Conservation (phyloP, 208 protist species). For the Leishmania amazonensis region DNA sequence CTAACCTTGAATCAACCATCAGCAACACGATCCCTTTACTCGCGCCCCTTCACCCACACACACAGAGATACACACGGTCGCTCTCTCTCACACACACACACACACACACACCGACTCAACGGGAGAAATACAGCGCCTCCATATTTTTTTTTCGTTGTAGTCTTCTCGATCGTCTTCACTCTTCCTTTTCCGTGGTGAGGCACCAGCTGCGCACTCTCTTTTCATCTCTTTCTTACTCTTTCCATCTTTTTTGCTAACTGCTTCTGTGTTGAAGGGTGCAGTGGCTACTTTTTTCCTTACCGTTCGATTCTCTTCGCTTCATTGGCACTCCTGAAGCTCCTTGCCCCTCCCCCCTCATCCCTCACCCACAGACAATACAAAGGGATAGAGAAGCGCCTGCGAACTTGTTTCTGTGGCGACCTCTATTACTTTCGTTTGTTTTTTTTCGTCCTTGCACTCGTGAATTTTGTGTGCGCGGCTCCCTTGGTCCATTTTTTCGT, state of each 20-base stretch:
- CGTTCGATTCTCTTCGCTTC: not conserved
- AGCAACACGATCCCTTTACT: slow-evolving; percentile 1
- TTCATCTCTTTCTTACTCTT: not conserved
- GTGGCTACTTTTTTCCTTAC: not conserved
- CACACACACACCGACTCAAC: not conserved
- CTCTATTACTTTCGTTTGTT: not conserved
- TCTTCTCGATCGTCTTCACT: not conserved
- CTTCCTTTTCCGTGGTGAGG: not conserved
- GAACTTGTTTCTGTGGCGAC: not conserved
- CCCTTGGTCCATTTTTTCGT: not conserved
- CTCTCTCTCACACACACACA: not conserved
- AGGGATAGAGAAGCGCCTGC: not conserved
- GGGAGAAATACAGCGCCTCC: not conserved
- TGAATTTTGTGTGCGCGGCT: not conserved
- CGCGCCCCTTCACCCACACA: not conserved
- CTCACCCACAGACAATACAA: not conserved
- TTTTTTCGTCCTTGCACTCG: not conserved
- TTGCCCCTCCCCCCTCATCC: too few species aligned
- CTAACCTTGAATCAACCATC: not conserved
- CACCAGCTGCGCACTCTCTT: not conserved
- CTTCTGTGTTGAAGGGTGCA: not conserved
- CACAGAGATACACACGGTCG: not conserved
- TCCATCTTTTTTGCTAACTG: not conserved
- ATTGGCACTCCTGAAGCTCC: slow-evolving; percentile 1
- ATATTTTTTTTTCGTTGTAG: not conserved